Evolutionary conservation across 768 basidiomycete genomes (phyloP), one percentile per base, ranked within the genome.

Genomic region (Xanthoconium stramineum): DNA sequence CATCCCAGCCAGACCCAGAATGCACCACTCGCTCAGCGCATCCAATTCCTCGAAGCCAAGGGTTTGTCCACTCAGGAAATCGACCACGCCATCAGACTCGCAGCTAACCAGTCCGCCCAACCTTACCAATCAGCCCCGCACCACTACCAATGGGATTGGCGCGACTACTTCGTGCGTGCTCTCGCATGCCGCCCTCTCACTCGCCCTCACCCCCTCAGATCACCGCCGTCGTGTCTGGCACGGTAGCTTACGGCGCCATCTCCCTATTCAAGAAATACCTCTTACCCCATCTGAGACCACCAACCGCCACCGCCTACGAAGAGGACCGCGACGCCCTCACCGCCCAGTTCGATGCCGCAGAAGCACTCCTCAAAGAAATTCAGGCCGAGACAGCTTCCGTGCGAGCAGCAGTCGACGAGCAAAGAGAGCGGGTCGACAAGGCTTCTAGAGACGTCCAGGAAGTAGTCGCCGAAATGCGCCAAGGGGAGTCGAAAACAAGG

Each of bases 1-100:
- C 57, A 60, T 59, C 29, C 28, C 15, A 3, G 47, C 40, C 61
- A 96, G 93, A 80, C 88, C 0, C 86, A 88, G 65, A 76, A 85
- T 36, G 90, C 94, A 3, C 79, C 93, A 2, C 74, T 96, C 30
- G 79, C 89, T 1, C 91, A 96, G 69, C 84, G 91, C 50, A 81
- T 98, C 45, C 88, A 91, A 60, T 99, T 98, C 75, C 82, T 99
- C n/a, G 89, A 97, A 65, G 88, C 92, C 7, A 98, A 98, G 71
- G 97, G 97, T 3, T 77, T 99, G 35, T 86, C 85, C 0, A 78
- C 80, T 7, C 71, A 77, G 15, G 96, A 99, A 74, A 94, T 98
- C 58, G 91, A 97, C 69, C 76, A 84, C 32, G 94, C 93, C 1
- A 70, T 98, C 67, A 80, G 80, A 56, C 86, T 86, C 67, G 81